Evolutionary conservation across 371 early-diverging fungal genomes (phyloP).

Genomic region (Mucor plumbeus): DNA sequence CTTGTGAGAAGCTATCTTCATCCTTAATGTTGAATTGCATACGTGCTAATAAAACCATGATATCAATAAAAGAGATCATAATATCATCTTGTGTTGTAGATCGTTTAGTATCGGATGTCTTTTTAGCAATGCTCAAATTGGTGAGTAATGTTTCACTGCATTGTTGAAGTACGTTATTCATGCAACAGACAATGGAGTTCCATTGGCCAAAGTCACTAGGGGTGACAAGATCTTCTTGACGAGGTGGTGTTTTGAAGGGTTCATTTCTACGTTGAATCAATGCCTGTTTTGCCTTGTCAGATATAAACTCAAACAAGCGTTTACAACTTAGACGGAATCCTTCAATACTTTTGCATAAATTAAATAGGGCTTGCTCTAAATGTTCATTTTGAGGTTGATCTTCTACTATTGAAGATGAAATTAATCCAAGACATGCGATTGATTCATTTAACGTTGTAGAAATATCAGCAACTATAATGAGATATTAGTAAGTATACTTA

Average conservation of each 20-base stretch:
- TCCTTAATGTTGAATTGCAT: constrained; percentile 36
- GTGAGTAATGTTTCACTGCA: constrained; percentile 24
- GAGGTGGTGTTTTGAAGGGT: constrained; percentile 32
- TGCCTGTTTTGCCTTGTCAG: constrained; percentile 21
- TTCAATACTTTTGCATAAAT: constrained; percentile 36
- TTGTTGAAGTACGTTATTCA: constrained; percentile 18
- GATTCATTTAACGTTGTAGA: constrained; percentile 29
- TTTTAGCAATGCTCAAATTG: background rate
- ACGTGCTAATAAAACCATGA: constrained; percentile 37
- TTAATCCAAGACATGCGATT: constrained; percentile 17
- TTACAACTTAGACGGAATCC: constrained; percentile 30
- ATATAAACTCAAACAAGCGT: constrained; percentile 22
- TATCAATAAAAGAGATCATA: constrained; percentile 39
- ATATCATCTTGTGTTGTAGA: constrained; percentile 14
- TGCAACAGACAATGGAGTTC: constrained; percentile 13
- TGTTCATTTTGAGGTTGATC: constrained; percentile 15
- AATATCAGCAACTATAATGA: constrained; percentile 30
- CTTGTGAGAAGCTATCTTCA: constrained; percentile 29
- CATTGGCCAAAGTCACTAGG: constrained; percentile 25
- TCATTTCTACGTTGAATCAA: constrained; percentile 9
- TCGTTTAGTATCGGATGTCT: constrained; percentile 10
- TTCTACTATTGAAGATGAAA: constrained; percentile 7
- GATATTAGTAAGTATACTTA: background rate
- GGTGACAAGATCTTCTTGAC: constrained; percentile 15
- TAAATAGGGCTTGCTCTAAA: constrained; percentile 28